These are phyloP conservation scores for Senecio squalidus DNA, from an alignment of 140 eudicot genomes.

Conservation along the genomic window DNA sequence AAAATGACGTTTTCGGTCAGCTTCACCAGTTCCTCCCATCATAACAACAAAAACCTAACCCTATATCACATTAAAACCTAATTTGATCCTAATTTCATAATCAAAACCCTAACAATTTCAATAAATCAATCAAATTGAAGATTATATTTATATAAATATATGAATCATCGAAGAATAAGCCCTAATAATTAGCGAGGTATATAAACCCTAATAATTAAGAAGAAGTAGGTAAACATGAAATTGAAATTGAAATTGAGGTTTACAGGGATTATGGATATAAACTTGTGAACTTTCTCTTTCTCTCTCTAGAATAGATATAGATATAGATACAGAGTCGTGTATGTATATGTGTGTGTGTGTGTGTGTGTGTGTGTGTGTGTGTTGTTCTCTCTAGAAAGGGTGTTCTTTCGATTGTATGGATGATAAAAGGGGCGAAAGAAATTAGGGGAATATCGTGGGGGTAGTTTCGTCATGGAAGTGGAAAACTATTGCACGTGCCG, in stretches of 20 bases:
- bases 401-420: slow-evolving; percentile 28
- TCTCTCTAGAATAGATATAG: slow-evolving; percentile 2
- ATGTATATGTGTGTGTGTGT: neutral
- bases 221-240: neutral
- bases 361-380: slow-evolving; percentile 5
- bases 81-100: slow-evolving; percentile 14
- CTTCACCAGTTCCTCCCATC: slow-evolving; percentile 84
- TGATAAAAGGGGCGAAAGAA: slow-evolving; percentile 26
- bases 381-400: too few species aligned
- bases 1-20: slow-evolving; percentile 78
- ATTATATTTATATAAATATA: slow-evolving; percentile 2
- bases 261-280: slow-evolving; percentile 12
- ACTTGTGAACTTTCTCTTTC: slow-evolving; percentile 1
- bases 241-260: neutral
- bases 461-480: neutral
- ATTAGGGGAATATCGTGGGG: slow-evolving; percentile 26
- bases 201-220: too few species aligned
- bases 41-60: slow-evolving; percentile 17
- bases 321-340: slow-evolving; percentile 14
- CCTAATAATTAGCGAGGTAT: too few species aligned
- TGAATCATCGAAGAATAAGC: slow-evolving; percentile 8
- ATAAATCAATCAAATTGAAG: slow-evolving; percentile 7
- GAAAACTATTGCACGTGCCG: slow-evolving; percentile 21
- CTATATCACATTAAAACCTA: slow-evolving; percentile 23
- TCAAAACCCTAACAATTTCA: too few species aligned